Evolutionary conservation across 345 rosid species (phyloP).

Genomic region (Gossypium turneri): DNA sequence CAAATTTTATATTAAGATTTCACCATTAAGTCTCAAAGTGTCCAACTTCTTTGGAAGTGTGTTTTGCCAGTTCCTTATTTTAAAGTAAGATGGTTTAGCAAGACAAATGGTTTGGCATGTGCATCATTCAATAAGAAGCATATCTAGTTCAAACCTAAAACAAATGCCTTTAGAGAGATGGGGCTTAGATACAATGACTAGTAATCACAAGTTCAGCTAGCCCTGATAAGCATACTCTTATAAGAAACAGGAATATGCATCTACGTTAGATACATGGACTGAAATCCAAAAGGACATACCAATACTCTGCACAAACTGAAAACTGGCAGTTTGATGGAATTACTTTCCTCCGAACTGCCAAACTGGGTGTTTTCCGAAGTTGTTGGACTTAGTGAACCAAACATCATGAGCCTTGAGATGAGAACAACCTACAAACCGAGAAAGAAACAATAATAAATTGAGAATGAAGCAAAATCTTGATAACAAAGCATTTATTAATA

Average conservation of each 20-base stretch:
- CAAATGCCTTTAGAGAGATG: background rate
- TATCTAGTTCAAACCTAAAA: background rate
- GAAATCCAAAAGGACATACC: slow-evolving; percentile 29
- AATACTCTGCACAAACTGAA: slow-evolving; percentile 57
- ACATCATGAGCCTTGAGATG: slow-evolving; percentile 36
- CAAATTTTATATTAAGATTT: background rate
- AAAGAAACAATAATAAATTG: background rate
- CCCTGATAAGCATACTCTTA: background rate
- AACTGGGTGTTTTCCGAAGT: slow-evolving; percentile 32
- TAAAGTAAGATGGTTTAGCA: background rate
- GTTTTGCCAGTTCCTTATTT: background rate
- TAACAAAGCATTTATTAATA: background rate
- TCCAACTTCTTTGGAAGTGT: background rate
- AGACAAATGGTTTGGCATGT: background rate
- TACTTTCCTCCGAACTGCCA: slow-evolving; percentile 41
- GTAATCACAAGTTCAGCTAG: background rate
- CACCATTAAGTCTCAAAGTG: background rate
- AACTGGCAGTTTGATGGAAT: slow-evolving; percentile 27
- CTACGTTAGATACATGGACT: slow-evolving; percentile 1
- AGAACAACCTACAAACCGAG: slow-evolving; percentile 39
- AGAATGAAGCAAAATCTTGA: background rate
- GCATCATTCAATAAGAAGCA: background rate
- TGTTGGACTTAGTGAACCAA: slow-evolving; percentile 36
- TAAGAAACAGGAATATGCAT: background rate
- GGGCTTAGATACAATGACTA: background rate